These are phyloP conservation scores for Rhizophagus clarus DNA, from an alignment of 192 early-diverging fungal species.

Conservation along the genomic window DNA sequence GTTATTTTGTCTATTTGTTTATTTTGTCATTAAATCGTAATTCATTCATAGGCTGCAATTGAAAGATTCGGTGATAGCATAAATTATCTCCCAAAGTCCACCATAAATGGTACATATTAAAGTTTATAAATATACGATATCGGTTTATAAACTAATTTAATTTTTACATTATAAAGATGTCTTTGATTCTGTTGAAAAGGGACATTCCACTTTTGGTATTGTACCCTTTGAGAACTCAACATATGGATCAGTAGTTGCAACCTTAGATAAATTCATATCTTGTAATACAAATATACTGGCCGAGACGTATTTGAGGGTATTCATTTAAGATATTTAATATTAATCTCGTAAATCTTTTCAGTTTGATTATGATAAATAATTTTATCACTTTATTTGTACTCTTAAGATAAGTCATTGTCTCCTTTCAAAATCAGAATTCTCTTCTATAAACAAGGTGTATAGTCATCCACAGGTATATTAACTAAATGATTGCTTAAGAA, in stretches of 20 bases:
- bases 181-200: constrained; percentile 73
- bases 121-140: neutral
- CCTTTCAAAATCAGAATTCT: constrained; percentile 66
- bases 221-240: constrained; percentile 97
- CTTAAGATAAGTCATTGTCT: constrained; percentile 76
- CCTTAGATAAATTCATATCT: constrained; percentile 78
- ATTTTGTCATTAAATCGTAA: neutral
- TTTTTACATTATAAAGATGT: constrained; percentile 56
- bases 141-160: neutral
- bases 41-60: constrained; percentile 8
- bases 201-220: constrained; percentile 81
- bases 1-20: too few relatives aligned
- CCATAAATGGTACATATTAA: constrained; percentile 46
- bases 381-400: too few relatives aligned
- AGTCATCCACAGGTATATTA: constrained; percentile 59
- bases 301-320: constrained; percentile 73
- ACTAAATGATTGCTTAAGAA: constrained; percentile 35
- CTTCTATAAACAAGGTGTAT: constrained; percentile 78
- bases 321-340: neutral
- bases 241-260: constrained; percentile 81
- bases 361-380: neutral
- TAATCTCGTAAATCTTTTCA: too few relatives aligned
- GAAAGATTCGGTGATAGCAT: constrained; percentile 82
- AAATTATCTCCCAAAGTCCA: constrained; percentile 63
- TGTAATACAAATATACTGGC: constrained; percentile 71